These are phyloP conservation scores for Podospora fimiseda DNA, from an alignment of 495 filamentous ascomycete genomes.

Conservation along the genomic window DNA sequence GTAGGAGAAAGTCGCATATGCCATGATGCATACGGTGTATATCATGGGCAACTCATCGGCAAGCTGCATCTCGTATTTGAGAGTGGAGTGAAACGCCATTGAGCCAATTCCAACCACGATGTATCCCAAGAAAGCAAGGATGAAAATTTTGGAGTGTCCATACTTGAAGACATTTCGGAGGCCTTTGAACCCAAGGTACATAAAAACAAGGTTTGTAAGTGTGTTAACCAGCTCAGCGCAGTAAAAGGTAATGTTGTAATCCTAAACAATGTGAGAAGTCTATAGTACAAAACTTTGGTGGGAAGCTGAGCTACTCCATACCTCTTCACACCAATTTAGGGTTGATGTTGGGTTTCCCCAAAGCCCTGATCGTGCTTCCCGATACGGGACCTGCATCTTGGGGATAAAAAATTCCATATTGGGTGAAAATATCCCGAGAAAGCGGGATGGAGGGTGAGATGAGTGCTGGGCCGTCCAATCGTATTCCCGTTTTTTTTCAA, in stretches of 20 bases:
- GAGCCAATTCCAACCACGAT: constrained; percentile 74
- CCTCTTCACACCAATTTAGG: constrained; percentile 92
- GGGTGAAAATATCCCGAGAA: neutral
- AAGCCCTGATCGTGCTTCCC: constrained; percentile 59
- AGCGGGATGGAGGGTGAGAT: too few species aligned
- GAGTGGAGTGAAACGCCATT: constrained; percentile 73
- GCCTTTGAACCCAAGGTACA: constrained; percentile 66
- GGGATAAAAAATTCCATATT: constrained; percentile 6
- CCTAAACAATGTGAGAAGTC: constrained; percentile 44
- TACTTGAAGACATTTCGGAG: constrained; percentile 62
- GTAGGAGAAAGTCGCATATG: constrained; percentile 79
- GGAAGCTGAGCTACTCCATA: constrained; percentile 23
- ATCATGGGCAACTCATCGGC: constrained; percentile 98
- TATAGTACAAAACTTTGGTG: constrained; percentile 8
- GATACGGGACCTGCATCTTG: constrained; percentile 56
- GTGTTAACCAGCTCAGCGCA: constrained; percentile 48
- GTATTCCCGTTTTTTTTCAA: too few species aligned
- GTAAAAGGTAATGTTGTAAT: constrained; percentile 45
- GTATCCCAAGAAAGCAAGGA: constrained; percentile 66
- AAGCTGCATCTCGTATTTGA: constrained; percentile 95
- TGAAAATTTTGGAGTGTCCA: constrained; percentile 66
- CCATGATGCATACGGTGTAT: constrained; percentile 87
- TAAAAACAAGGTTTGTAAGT: constrained; percentile 74
- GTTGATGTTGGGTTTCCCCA: constrained; percentile 87
- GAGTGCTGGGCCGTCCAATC: too few species aligned